A percentile compares a stretch with the other conserved stretches of the same genome.
Evolutionary conservation across 2,329 filamentous ascomycete genomes (phyloP).

Genomic region (Colletotrichum viniferum): DNA sequence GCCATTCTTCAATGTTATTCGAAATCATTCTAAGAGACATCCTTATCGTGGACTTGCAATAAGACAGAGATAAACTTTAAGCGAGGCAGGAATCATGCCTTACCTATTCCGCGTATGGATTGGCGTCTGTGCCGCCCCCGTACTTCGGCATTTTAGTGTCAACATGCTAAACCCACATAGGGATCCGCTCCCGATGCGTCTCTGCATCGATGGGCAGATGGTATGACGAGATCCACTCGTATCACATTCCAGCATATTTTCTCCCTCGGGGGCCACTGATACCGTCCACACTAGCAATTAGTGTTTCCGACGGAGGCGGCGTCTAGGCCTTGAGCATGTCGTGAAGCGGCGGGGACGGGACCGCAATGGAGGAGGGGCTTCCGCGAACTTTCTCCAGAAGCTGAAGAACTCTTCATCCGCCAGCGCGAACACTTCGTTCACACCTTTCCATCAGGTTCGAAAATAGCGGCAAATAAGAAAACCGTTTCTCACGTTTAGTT

Average conservation of each 20-base stretch:
- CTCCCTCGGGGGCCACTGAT: not conserved
- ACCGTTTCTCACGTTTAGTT: not conserved
- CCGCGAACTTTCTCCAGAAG: not conserved
- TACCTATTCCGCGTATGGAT: not conserved
- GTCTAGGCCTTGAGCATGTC: not conserved
- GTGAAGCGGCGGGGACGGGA: not conserved
- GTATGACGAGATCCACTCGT: not conserved
- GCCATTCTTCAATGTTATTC: no score
- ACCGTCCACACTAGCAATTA: not conserved
- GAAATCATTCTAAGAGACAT: no score
- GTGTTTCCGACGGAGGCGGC: not conserved
- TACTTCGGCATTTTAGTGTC: not conserved
- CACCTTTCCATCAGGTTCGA: not conserved
- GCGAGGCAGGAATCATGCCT: not conserved
- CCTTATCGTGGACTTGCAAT: not conserved
- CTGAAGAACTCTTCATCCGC: not conserved
- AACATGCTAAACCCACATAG: not conserved
- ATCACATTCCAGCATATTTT: not conserved
- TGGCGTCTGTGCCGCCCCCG: not conserved
- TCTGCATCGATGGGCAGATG: not conserved
- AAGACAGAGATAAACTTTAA: not conserved
- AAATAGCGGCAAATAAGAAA: not conserved
- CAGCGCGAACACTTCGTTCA: not conserved
- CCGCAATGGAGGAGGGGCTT: not conserved
- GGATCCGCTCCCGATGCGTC: not conserved